These are phyloP conservation scores for Saccharomycopsis lassenensis DNA, from an alignment of 805 yeast genomes.

Conservation along the genomic window DNA sequence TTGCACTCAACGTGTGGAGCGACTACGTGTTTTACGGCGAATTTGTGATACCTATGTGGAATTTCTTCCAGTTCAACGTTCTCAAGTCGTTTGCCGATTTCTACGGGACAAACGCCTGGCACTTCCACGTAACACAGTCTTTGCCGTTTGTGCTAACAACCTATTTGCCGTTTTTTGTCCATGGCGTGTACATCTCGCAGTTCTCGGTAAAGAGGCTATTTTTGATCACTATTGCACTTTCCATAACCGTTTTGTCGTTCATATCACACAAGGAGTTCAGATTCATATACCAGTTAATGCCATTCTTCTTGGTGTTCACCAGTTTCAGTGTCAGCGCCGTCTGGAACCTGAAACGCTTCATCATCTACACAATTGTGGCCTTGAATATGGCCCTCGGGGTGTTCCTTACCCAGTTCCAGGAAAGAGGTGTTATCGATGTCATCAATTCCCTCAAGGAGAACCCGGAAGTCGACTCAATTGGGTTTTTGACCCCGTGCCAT, in stretches of 20 bases:
- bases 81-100: conserved; percentile 61
- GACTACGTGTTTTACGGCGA: conserved; percentile 54
- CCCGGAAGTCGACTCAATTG: conserved; percentile 39
- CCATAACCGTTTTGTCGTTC: conserved; percentile 46
- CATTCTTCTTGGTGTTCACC: conserved; percentile 43
- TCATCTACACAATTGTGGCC: conserved; percentile 21
- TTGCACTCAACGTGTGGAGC: conserved; percentile 30
- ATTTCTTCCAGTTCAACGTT: conserved; percentile 72
- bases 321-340: background rate
- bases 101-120: conserved; percentile 79
- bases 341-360: conserved; percentile 14
- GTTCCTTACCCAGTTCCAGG: conserved; percentile 61
- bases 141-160: conserved; percentile 65
- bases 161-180: conserved; percentile 49
- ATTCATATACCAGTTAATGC: conserved; percentile 77
- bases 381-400: conserved; percentile 34
- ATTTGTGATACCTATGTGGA: conserved; percentile 49
- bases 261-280: conserved; percentile 86
- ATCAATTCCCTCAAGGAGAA: conserved; percentile 39
- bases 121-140: conserved; percentile 76
- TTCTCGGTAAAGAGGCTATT: conserved; percentile 24
- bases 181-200: conserved; percentile 25
- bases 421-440: conserved; percentile 74
- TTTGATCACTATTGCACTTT: conserved; percentile 27
- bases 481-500: conserved; percentile 92